Evolutionary conservation across 1,139 yeast species (phyloP).

Genomic region (Protomyces macrosporus): DNA sequence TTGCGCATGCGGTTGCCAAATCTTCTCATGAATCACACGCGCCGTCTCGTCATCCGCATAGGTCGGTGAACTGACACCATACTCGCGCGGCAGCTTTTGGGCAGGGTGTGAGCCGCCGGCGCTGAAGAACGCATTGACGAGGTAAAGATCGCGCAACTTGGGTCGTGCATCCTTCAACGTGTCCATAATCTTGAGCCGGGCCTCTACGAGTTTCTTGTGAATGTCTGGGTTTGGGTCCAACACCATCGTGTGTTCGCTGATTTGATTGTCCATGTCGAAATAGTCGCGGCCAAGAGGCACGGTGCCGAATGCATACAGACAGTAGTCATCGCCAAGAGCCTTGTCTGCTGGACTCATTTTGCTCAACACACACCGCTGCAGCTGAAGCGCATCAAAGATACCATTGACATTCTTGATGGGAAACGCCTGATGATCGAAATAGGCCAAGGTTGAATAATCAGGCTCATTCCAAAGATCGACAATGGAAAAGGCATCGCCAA

Average conservation of each 20-base stretch:
- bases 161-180: background rate
- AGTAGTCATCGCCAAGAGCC: background rate
- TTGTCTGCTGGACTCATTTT: background rate
- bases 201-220: background rate
- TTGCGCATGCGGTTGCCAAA: slow-evolving; percentile 6
- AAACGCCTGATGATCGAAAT: slow-evolving; percentile 76
- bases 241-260: slow-evolving; percentile 6
- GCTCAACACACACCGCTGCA: slow-evolving; percentile 1
- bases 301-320: slow-evolving; percentile 6
- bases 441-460: slow-evolving; percentile 58
- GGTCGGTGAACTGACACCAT: slow-evolving; percentile 4
- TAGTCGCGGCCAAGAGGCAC: slow-evolving; percentile 2
- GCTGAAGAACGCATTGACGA: slow-evolving; percentile 8
- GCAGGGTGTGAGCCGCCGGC: slow-evolving; percentile 9
- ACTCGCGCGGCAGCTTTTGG: slow-evolving; percentile 2
- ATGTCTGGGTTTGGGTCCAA: slow-evolving; percentile 5
- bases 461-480: slow-evolving; percentile 50
- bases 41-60: slow-evolving; percentile 3
- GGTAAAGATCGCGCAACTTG: background rate
- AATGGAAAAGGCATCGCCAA: background rate
- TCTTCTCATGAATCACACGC: slow-evolving; percentile 10
- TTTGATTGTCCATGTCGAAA: slow-evolving; percentile 2
- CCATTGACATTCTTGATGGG: slow-evolving; percentile 49
- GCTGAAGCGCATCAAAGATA: slow-evolving; percentile 40
- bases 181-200: background rate